Conservation (phyloP, 2,329 filamentous ascomycete species). For the Zasmidium angulare region DNA sequence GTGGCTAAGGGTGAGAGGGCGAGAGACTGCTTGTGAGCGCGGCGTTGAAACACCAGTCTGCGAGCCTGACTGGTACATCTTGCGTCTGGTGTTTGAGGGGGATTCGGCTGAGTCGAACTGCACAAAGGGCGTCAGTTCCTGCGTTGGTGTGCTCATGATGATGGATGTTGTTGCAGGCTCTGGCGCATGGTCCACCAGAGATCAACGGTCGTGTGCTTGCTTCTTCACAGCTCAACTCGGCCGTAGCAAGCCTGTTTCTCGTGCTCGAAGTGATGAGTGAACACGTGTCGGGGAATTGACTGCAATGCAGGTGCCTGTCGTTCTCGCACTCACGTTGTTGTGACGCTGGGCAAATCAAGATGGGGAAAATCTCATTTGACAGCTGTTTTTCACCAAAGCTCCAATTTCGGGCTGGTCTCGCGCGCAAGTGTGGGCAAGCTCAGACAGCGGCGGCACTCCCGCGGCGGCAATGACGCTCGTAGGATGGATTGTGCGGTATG, state of each 20-base stretch:
- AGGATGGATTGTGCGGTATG: background rate
- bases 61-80: conserved; percentile 29
- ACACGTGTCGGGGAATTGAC: background rate
- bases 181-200: conserved; percentile 7
- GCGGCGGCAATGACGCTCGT: background rate
- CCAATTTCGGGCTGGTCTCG: conserved; percentile 1
- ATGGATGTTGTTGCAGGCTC: conserved; percentile 1
- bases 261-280: background rate
- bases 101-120: conserved; percentile 19
- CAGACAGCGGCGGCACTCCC: background rate
- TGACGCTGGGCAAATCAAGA: conserved; percentile 4
- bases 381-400: conserved; percentile 4
- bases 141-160: conserved; percentile 23
- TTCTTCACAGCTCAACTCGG: background rate
- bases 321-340: conserved; percentile 14
- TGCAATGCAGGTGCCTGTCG: conserved; percentile 3
- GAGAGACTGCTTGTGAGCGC: conserved; percentile 85
- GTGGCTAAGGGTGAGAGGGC: conserved; percentile 86
- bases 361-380: conserved; percentile 17
- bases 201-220: conserved; percentile 4
- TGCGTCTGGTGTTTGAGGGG: conserved; percentile 15
- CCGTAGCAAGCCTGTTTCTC: background rate
- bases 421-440: background rate
- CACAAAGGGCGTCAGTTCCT: conserved; percentile 23
- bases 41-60: conserved; percentile 98